Evolutionary conservation across 805 yeast species (phyloP), one percentile per base, ranked within the genome.

Genomic region (Nakazawaea molendinolei): DNA sequence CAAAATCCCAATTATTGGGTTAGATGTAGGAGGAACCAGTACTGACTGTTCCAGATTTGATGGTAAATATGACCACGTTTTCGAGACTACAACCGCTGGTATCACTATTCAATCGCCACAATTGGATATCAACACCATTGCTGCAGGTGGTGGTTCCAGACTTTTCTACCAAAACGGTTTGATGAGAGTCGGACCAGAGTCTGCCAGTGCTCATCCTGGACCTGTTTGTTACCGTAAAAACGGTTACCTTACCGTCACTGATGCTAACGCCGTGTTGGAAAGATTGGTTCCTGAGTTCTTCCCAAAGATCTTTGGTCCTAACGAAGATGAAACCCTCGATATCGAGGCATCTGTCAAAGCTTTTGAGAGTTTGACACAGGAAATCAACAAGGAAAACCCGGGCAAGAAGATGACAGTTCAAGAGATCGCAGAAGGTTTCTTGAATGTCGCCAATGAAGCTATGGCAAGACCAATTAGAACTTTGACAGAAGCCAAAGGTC

Each of bases 1-100:
- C 38, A 58, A 60, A 9, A 67, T 70, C 17, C 87, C 95, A 0
- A 64, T 82, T 31, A 71, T 85, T 39, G 94, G 92, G 0, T 82
- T 85, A 46, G 95, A 85, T 56, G 83, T 85, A 89, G 95, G 95
- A 33, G 95, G 95, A 33, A 85, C 95, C 1, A 80, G 90, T 1
- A 85, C 95, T 1, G 95, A 86, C 59, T 89, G 83, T 4, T 76
- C 86, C 5, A 65, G 95, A 43, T 85, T 63, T 50, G 70, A 65
- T 36, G 90, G 90, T 2, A 67, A 71, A 30, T 69, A 76, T 22
- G 89, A 82, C 41, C 90, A 82, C 52, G 83, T 83, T 12, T 83
- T 85, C 52, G 95, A 86, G 54, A 81, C 89, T 3, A 72, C 80
- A 2, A 82, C 87, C 9, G 94, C 95, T 3, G 90, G 90, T 16